Percentiles rank a stretch among this genome's conserved stretches.
Conservation (phyloP, 805 yeast species). For the Scheffersomyces coipomensis region DNA sequence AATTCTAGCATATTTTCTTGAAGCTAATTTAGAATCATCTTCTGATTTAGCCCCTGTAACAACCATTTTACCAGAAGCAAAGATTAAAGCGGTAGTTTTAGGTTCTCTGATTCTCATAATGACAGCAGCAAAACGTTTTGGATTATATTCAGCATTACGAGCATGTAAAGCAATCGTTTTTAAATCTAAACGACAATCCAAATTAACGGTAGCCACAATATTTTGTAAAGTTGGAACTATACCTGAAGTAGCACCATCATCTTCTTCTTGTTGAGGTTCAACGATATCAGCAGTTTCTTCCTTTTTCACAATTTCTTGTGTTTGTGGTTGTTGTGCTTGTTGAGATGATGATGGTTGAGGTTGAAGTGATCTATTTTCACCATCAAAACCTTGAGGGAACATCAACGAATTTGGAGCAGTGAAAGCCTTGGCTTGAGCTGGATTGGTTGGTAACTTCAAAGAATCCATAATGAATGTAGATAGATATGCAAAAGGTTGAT, state of each 20-base stretch:
- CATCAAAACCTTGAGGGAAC: constrained; percentile 53
- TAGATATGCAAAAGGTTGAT: background rate
- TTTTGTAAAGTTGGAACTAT: constrained; percentile 94
- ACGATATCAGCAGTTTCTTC: constrained; percentile 18
- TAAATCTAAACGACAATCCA: constrained; percentile 93
- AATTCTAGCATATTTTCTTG: constrained; percentile 96
- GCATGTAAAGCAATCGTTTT: constrained; percentile 98
- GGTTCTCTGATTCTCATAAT: constrained; percentile 99
- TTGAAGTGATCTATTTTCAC: constrained; percentile 8
- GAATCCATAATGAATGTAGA: constrained; percentile 65
- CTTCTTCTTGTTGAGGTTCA: constrained; percentile 46
- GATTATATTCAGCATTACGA: constrained; percentile 98
- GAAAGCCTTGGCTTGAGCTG: constrained; percentile 73
- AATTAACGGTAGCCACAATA: constrained; percentile 95
- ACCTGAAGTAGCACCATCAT: constrained; percentile 83
- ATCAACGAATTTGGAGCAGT: constrained; percentile 65
- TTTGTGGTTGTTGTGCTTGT: background rate
- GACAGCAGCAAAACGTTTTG: constrained; percentile 98
- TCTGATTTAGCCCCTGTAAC: constrained; percentile 99
- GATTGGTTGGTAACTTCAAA: constrained; percentile 71
- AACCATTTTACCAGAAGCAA: constrained; percentile 99
- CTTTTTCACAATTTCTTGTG: constrained; percentile 5
- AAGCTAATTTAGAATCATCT: constrained; percentile 97
- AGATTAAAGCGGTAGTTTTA: constrained; percentile 94
- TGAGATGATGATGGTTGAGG: background rate